Evolutionary conservation across 1,139 yeast genomes (phyloP).

Genomic region (Geotrichum histeridarum): DNA sequence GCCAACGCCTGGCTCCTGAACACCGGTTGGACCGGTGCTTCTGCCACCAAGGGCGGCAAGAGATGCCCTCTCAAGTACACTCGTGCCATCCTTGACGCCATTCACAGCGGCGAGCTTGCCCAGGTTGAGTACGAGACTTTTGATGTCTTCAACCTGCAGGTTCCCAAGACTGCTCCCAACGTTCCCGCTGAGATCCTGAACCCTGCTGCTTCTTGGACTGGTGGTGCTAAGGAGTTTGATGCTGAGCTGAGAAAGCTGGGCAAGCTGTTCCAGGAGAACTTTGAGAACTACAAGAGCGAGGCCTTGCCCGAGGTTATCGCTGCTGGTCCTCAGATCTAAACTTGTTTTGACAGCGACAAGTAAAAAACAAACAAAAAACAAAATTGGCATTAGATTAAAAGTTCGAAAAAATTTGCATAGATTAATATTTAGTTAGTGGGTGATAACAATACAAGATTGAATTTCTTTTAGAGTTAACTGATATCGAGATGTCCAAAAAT

Average conservation of each 20-base stretch:
- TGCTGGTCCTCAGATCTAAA: slow-evolving; percentile 67
- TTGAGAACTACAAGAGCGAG: slow-evolving; percentile 73
- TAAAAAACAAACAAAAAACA: not conserved
- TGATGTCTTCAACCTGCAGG: slow-evolving; percentile 80
- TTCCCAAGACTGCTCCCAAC: slow-evolving; percentile 75
- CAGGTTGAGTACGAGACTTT: slow-evolving; percentile 76
- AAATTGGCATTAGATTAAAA: too few relatives aligned
- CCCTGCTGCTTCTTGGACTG: slow-evolving; percentile 82
- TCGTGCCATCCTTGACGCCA: slow-evolving; percentile 91
- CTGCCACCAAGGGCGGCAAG: slow-evolving; percentile 89
- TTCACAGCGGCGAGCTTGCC: slow-evolving; percentile 84
- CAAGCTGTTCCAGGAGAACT: slow-evolving; percentile 74
- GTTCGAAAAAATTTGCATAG: too few relatives aligned
- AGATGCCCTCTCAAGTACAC: slow-evolving; percentile 98
- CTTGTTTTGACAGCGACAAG: not conserved
- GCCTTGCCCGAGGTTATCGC: slow-evolving; percentile 84
- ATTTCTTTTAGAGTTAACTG: too few relatives aligned
- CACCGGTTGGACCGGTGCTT: slow-evolving; percentile 98
- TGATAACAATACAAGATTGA: too few relatives aligned
- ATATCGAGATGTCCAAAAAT: too few relatives aligned
- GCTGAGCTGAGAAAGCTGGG: slow-evolving; percentile 73
- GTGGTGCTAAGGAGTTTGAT: slow-evolving; percentile 61
- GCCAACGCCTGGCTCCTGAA: slow-evolving; percentile 95
- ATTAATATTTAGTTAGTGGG: too few relatives aligned
- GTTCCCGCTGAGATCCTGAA: slow-evolving; percentile 84